A percentile compares a stretch with the other conserved stretches of the same genome.
Evolutionary conservation across 352 stramenopile genomes (phyloP).

Genomic region (Plasmopara muralis): DNA sequence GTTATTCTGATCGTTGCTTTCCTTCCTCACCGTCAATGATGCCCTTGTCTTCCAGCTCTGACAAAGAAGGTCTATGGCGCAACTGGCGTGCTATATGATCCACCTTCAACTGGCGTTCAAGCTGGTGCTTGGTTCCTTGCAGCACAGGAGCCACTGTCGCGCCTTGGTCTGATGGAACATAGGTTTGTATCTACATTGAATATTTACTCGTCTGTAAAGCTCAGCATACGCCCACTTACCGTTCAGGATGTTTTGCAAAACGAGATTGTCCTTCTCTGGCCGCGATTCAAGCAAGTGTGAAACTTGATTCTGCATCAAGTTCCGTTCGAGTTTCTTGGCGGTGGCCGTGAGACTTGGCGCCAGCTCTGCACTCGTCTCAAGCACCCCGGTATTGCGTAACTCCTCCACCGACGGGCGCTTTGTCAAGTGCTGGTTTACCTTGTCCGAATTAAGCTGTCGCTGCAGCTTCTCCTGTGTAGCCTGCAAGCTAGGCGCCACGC

Average conservation of each 20-base stretch:
- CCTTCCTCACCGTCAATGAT: conserved; percentile 55
- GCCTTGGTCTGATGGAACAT: conserved; percentile 27
- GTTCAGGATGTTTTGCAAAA: conserved; percentile 66
- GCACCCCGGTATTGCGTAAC: conserved; percentile 47
- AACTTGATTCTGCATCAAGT: conserved; percentile 75
- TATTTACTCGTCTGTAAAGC: not conserved
- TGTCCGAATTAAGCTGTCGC: conserved; percentile 67
- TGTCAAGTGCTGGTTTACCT: conserved; percentile 62
- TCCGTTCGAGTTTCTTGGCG: conserved; percentile 73
- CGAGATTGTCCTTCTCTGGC: conserved; percentile 71
- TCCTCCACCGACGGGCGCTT: conserved; percentile 62
- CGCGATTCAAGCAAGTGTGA: conserved; percentile 70
- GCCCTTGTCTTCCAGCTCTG: conserved; percentile 68
- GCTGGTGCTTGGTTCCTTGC: conserved; percentile 62
- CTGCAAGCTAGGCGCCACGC: conserved; percentile 70
- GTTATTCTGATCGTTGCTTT: conserved; percentile 3
- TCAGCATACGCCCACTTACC: conserved; percentile 20
- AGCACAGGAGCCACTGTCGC: conserved; percentile 48
- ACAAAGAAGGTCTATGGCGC: conserved; percentile 57
- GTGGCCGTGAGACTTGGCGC: conserved; percentile 61
- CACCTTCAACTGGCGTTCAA: conserved; percentile 65
- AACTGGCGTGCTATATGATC: conserved; percentile 65
- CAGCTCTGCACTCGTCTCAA: conserved; percentile 53
- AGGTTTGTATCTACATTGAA: too few relatives aligned
- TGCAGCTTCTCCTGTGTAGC: conserved; percentile 73